Conservation (phyloP, 208 protist genomes). For the Crithidia expoeki region DNA sequence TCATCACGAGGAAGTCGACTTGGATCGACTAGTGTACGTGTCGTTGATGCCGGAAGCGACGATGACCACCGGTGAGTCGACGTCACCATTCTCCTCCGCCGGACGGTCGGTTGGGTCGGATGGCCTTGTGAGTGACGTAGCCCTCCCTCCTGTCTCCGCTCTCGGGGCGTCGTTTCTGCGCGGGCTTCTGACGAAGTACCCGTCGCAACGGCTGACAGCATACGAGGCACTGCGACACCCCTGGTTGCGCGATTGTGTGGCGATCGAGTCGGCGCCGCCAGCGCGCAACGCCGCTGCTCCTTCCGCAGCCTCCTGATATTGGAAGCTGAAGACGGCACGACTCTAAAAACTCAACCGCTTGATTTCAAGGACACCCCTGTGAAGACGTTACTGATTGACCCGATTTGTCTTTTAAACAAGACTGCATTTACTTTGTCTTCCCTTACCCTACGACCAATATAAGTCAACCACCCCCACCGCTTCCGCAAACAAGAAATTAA, state of each 20-base stretch:
- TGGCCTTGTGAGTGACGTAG: constrained; percentile 15
- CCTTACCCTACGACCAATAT: too few species aligned
- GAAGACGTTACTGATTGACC: too few species aligned
- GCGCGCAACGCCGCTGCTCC: not conserved
- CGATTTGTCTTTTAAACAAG: too few species aligned
- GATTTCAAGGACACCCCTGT: too few species aligned
- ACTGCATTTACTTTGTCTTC: too few species aligned
- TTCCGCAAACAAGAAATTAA: too few species aligned
- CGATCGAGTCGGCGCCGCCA: not conserved
- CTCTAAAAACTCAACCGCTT: too few species aligned
- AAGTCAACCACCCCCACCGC: too few species aligned
- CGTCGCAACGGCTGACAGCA: constrained; percentile 62
- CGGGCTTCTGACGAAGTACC: constrained; percentile 65
- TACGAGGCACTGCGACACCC: constrained; percentile 74
- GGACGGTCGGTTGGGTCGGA: constrained; percentile 8
- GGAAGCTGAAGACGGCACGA: too few species aligned
- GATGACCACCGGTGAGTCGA: not conserved
- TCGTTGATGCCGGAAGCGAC: constrained; percentile 7
- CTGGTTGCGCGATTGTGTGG: constrained; percentile 54
- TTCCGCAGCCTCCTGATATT: too few species aligned
- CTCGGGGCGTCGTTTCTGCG: constrained; percentile 44
- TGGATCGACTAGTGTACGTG: constrained; percentile 39
- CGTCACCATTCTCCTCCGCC: not conserved
- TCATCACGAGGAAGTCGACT: constrained; percentile 25
- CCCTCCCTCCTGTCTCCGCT: constrained; percentile 37